phyloP scores from a whole-genome alignment of 306 rosid genomes.

The Acacia crassicarpa region DNA sequence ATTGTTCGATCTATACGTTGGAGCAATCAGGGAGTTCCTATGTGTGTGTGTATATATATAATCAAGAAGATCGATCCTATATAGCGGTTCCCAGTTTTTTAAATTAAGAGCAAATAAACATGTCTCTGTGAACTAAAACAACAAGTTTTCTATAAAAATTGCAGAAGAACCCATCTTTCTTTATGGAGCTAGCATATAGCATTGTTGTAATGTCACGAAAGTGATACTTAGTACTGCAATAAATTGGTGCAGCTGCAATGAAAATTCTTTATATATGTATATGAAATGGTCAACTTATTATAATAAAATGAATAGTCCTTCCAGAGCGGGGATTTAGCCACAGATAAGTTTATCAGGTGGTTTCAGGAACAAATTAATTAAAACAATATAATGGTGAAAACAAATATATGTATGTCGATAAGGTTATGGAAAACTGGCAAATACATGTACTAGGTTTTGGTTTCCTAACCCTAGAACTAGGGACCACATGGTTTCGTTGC shows the following conservation, averaged over 20 bases:
- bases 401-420: not conserved
- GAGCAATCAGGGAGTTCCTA: not conserved
- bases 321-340: not conserved
- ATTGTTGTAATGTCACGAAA: not conserved
- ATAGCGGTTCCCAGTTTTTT: not conserved
- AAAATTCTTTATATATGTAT: not conserved
- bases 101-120: not conserved
- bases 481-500: conserved; percentile 64
- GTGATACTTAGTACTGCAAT: not conserved
- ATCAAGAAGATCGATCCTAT: not conserved
- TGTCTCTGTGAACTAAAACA: not conserved
- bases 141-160: not conserved
- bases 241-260: not conserved
- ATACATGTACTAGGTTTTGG: conserved; percentile 54
- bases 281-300: not conserved
- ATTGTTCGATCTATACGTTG: not conserved
- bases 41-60: not conserved
- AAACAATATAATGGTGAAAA: not conserved
- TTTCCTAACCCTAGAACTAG: conserved; percentile 54
- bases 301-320: not conserved
- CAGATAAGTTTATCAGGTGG: conserved; percentile 3
- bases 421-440: conserved; percentile 6
- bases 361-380: conserved; percentile 1
- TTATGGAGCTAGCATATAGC: not conserved
- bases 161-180: not conserved